A percentile compares a stretch with the other conserved stretches of the same genome.
Conservation (phyloP, 2,329 filamentous ascomycete genomes). For the Biscogniauxia marginata region DNA sequence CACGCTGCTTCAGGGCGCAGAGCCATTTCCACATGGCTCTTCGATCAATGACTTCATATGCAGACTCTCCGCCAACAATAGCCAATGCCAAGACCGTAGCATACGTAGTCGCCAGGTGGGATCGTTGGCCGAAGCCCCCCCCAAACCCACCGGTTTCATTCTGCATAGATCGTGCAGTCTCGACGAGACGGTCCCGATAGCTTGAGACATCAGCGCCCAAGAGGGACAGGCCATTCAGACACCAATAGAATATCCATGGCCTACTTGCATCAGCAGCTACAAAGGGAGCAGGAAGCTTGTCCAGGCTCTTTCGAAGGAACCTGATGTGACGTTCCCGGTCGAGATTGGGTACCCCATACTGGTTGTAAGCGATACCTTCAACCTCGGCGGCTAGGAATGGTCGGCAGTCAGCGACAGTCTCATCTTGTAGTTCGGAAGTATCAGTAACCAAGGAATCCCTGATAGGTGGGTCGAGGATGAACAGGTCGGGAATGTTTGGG, state of each 20-base stretch:
- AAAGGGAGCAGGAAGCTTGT: slow-evolving; percentile 66
- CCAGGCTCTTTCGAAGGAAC: slow-evolving; percentile 61
- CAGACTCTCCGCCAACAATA: slow-evolving; percentile 72
- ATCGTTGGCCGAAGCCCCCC: slow-evolving; percentile 86
- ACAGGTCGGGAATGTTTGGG: slow-evolving; percentile 51
- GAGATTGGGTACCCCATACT: slow-evolving; percentile 72
- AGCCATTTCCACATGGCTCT: slow-evolving; percentile 90
- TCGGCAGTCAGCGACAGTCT: slow-evolving; percentile 66
- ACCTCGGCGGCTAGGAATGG: slow-evolving; percentile 62
- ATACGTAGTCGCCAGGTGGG: slow-evolving; percentile 88
- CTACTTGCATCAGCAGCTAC: slow-evolving; percentile 79
- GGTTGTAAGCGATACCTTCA: slow-evolving; percentile 57
- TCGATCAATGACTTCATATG: slow-evolving; percentile 75
- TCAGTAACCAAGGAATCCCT: slow-evolving; percentile 65
- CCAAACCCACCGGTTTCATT: slow-evolving; percentile 84
- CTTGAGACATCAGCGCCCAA: slow-evolving; percentile 71
- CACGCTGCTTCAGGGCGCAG: slow-evolving; percentile 77
- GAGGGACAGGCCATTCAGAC: slow-evolving; percentile 69
- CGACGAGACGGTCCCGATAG: slow-evolving; percentile 68
- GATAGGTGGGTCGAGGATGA: slow-evolving; percentile 59
- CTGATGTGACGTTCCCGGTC: slow-evolving; percentile 59
- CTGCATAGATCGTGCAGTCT: slow-evolving; percentile 78
- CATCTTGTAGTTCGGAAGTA: slow-evolving; percentile 66
- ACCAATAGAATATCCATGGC: slow-evolving; percentile 96
- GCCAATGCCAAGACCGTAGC: slow-evolving; percentile 76